Base-by-base conservation (phyloP, 805 yeast species). In the Allodekkera sacchari region DNA sequence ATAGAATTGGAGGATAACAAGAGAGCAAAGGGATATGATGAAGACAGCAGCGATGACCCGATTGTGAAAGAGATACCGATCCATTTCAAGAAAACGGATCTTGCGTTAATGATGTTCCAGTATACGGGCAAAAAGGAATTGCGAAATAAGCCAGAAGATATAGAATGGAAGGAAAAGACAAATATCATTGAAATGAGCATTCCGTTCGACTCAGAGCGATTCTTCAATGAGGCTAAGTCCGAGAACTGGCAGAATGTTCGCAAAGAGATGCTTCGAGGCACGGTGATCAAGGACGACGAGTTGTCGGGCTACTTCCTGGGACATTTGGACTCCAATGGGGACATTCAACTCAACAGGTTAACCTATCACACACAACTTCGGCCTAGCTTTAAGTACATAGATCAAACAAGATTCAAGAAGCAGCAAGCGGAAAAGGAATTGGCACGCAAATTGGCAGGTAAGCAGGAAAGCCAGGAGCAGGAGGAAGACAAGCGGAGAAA, bases 341-440 rank as follows among this genome's bases (percentile, higher is more conserved):
- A 68, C 44, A 47, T 85, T 6, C 74, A 82, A 30, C 53, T 89
- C 38, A 55, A 72, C 1, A 83, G 89, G 1, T 63, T 88, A 2
- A 69, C 73, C 22, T 28, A 28, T 5, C 66, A 74, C 14, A 72
- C 82, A 0, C 96, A 89, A 53, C 53, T 92, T 38, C 68, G 95
- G 43, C 92, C 96, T 3, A 70, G 71, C 44, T 84, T 92, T 58
- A 71, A 68, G 41, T 83, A 88, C 50, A 74, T 87, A 26, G 95
- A 87, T 50, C 75, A 68, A 25, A 28, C 42, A 6, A 53, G 48
- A 31, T 36, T 31, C 16, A 41, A 38, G 59, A 66, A 33, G 34
- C 39, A 49, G 57, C 38, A 72, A 66, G 36, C 61, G 61, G 35
- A 66, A 59, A 30, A 14, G 13, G 64, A 73, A 11, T 71, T 79